Evolutionary conservation across 2,329 filamentous ascomycete species (phyloP).

Genomic region (Penicillium corylophilum): DNA sequence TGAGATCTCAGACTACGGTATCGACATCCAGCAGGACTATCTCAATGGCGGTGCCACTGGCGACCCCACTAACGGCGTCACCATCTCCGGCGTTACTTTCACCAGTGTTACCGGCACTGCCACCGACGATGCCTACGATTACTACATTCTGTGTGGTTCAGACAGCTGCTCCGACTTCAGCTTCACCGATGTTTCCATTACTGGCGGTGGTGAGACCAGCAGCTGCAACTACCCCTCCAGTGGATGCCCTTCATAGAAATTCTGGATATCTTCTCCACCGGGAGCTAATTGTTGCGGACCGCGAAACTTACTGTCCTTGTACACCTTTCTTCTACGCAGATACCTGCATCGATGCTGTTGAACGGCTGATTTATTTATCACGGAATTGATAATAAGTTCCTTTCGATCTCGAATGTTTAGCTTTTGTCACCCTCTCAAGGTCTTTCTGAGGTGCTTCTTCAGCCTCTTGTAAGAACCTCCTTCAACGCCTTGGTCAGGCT

Average conservation of each 20-base stretch:
- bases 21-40: constrained; percentile 55
- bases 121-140: constrained; percentile 32
- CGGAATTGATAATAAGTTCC: background rate
- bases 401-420: background rate
- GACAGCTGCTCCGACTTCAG: constrained; percentile 40
- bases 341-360: background rate
- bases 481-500: no score
- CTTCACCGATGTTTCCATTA: constrained; percentile 39
- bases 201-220: constrained; percentile 31
- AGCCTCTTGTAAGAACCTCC: no score
- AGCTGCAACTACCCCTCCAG: constrained; percentile 26
- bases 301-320: background rate
- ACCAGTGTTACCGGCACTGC: constrained; percentile 38
- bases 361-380: background rate
- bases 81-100: constrained; percentile 37
- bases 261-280: background rate
- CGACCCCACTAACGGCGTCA: constrained; percentile 39
- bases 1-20: constrained; percentile 50
- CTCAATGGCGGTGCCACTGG: constrained; percentile 48
- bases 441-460: no score
- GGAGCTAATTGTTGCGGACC: background rate
- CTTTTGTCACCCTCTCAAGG: no score
- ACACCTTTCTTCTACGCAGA: background rate
- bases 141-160: constrained; percentile 41
- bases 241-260: constrained; percentile 8